Evolutionary conservation across 345 rosid genomes (phyloP).

Genomic region (Linum tenue): DNA sequence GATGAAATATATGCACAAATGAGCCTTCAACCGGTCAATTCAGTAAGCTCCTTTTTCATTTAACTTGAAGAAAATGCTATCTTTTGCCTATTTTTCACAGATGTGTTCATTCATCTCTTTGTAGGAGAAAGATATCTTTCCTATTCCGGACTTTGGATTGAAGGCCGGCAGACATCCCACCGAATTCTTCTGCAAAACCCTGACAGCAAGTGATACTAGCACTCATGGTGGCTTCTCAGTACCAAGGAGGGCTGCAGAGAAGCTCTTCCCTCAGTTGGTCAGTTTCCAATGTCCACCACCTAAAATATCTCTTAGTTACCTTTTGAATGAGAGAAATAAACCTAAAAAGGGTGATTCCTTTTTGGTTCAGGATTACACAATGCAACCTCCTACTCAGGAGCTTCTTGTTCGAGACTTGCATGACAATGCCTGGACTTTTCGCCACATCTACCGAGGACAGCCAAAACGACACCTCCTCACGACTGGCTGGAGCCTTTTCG

Average conservation of each 20-base stretch:
- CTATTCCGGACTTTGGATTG: conserved; percentile 77
- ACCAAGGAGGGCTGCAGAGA: conserved; percentile 97
- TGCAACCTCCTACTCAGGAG: conserved; percentile 96
- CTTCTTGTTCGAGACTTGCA: conserved; percentile 92
- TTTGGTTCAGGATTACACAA: conserved; percentile 58
- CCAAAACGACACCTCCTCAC: conserved; percentile 97
- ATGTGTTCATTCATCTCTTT: neutral
- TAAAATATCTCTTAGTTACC: no score
- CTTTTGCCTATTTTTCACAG: neutral
- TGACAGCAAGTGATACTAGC: conserved; percentile 96
- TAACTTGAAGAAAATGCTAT: neutral
- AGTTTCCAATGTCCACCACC: conserved; percentile 16
- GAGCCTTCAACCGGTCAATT: conserved; percentile 89
- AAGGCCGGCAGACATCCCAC: conserved; percentile 79
- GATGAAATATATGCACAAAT: conserved; percentile 95
- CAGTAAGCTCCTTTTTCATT: conserved; percentile 39
- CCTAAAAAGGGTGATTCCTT: neutral
- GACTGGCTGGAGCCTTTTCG: conserved; percentile 96
- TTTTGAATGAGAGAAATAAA: no score
- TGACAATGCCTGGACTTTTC: conserved; percentile 93
- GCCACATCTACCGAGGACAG: conserved; percentile 88
- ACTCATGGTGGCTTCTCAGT: conserved; percentile 99
- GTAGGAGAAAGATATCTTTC: conserved; percentile 89
- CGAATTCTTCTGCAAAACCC: conserved; percentile 90
- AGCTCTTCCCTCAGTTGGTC: conserved; percentile 91